Evolutionary conservation across 2,329 filamentous ascomycete species (phyloP).

Genomic region (Trichoderma breve): DNA sequence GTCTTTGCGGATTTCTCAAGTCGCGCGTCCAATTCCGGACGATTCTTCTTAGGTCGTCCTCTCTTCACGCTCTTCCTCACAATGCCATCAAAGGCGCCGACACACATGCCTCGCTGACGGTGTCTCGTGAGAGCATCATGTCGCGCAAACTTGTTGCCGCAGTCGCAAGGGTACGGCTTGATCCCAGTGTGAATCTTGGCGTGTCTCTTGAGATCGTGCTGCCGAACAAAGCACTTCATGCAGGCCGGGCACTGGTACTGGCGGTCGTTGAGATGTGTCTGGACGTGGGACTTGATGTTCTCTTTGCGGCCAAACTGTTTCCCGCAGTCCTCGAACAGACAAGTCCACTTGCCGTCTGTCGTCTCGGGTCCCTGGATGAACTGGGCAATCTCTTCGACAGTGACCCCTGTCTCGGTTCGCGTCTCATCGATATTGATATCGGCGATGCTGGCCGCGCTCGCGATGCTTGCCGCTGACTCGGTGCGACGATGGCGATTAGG

Average conservation of each 20-base stretch:
- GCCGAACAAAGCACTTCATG: conserved; percentile 92
- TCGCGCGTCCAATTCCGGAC: conserved; percentile 56
- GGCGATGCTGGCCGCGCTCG: conserved; percentile 58
- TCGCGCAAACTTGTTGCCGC: conserved; percentile 89
- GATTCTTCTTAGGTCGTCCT: conserved; percentile 61
- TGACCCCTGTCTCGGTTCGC: conserved; percentile 78
- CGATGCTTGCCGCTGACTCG: conserved; percentile 58
- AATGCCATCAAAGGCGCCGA: conserved; percentile 84
- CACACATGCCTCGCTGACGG: conserved; percentile 92
- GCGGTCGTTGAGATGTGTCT: conserved; percentile 94
- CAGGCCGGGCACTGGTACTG: conserved; percentile 94
- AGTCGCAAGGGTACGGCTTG: conserved; percentile 93
- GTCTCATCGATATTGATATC: conserved; percentile 64
- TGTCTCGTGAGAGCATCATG: conserved; percentile 95
- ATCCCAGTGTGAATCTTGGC: conserved; percentile 96
- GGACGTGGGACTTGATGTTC: conserved; percentile 97
- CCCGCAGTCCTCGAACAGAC: conserved; percentile 72
- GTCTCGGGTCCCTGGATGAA: conserved; percentile 72
- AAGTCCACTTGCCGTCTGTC: conserved; percentile 75
- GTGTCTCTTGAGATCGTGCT: conserved; percentile 95
- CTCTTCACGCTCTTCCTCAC: conserved; percentile 60
- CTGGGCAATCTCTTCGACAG: conserved; percentile 75
- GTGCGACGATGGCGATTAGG: conserved; percentile 51
- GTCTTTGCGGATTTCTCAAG: conserved; percentile 56
- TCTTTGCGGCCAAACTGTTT: conserved; percentile 96